Evolutionary conservation across 2,329 filamentous ascomycete genomes (phyloP), one percentile per base, ranked within the genome.

Genomic region (Sporothrix humicola): DNA sequence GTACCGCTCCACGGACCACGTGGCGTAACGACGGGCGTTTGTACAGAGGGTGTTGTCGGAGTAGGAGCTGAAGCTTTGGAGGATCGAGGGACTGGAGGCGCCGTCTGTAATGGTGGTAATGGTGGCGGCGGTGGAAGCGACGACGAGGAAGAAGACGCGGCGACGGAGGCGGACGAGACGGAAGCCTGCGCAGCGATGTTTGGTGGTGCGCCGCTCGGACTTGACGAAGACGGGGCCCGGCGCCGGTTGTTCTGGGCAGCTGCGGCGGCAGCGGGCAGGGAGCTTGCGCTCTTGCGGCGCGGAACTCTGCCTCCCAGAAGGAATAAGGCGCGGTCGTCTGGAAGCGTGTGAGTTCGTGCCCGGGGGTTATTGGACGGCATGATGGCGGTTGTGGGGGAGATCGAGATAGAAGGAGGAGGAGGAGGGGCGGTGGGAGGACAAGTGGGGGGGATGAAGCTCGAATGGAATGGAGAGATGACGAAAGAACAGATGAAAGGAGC

Each of bases 301-400:
- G 44, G 71, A 1, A 73, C 31, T 4, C 63, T 50, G 61, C 69
- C 9, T 4, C 52, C 52, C 8, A 71, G 44, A 6, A 75, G 15
- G 2, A 72, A 66, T 37, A 72, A 31, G 8, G 74, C 37, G 58
- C 70, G 70, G 46, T 74, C 76, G 69, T 76, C 73, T 74, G 76
- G 73, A 23, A 74, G 71, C 12, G 71, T 77, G 74, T 76, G 73
- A 75, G 76, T 75, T 5, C 75, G 74, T 10, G 61, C 50, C 23
- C 75, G 50, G 7, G 52, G 15, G 8, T 69, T 4, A 13, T 72
- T 50, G 17, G 63, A 70, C 26, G 74, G 71, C 75, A 75, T 76
- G 58, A 66, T 75, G 73, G 31, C 15, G 13, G 17, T n/a, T 3
- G 58, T 17, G 12, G n/a, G 7, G n/a, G 26, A 2, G 15, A 26